Evolutionary conservation across 352 stramenopile species (phyloP), one percentile per base, ranked within the genome.

Genomic region (Phytophthora ramorum): DNA sequence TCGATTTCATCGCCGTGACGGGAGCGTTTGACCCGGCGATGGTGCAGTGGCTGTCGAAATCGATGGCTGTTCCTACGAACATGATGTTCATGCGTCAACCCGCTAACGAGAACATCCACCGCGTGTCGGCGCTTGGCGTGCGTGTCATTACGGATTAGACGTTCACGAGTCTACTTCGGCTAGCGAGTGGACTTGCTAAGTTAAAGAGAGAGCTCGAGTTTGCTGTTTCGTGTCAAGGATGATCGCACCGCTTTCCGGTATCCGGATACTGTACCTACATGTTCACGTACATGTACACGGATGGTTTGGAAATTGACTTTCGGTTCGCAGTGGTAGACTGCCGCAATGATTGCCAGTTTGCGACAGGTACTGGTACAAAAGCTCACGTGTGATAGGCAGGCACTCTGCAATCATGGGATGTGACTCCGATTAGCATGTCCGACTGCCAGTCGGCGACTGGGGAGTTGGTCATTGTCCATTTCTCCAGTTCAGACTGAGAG

Each of bases 41-140:
- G 59, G 82, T 98, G 28, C 76, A 93, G 71, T 97, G 89, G 85
- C 58, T 96, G 32, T 82, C 74, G n/a, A 63, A 76, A 52, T 77
- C 82, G 7, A 79, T 97, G 62, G 64, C 76, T 2, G 75, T 98
- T 2, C 83, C 82, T 1, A 87, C 75, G 34, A 97, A 96, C 64
- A 91, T 93, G 80, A 96, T 97, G 86, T 96, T 98, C 66, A 97
- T 98, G 67, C 76, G 78, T 7, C 91, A 92, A 63, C 89, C 89
- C 4, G 79, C 88, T 30, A 87, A 82, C 68, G 68, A 84, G 28
- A 91, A 85, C 35, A 85, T 87, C 24, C 89, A 97, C 58, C 81
- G 85, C 24, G 81, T 97, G 22, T 88, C 80, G 17, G 71, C 86
- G 7, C 58, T 91, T 2, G 89, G 89, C 17, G 78, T 97, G 34